Conservation (phyloP, 176 grass and related monocot species). For the Oryza glaberrima region DNA sequence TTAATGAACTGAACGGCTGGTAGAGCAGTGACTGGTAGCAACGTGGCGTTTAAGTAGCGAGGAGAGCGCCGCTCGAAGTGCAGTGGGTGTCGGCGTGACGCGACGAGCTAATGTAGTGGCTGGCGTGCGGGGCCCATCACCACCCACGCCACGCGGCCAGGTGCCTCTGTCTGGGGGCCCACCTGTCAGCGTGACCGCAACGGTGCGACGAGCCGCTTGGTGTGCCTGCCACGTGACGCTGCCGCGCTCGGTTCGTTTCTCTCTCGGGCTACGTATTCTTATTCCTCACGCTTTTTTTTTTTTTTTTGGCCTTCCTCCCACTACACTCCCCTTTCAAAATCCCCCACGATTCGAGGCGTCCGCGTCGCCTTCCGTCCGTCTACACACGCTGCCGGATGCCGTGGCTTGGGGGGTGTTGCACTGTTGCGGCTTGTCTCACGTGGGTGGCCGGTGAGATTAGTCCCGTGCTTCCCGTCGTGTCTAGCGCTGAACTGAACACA, state of each 20-base stretch:
- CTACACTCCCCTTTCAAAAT: no score
- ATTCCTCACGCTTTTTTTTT: neutral
- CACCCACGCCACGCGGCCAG: no score
- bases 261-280: neutral
- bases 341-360: neutral
- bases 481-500: neutral
- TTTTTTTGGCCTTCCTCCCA: no score
- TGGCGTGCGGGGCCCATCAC: neutral
- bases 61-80: neutral
- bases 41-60: constrained; percentile 21
- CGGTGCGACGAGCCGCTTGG: no score
- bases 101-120: neutral
- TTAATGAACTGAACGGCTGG: neutral
- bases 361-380: neutral
- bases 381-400: no score
- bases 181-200: no score
- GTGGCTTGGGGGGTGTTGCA: neutral
- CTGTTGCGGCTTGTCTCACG: neutral
- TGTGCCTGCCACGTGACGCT: neutral
- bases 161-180: no score
- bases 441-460: neutral
- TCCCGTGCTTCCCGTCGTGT: neutral
- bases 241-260: constrained; percentile 17
- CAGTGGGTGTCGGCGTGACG: constrained; percentile 1
- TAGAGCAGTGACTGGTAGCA: neutral